These are phyloP conservation scores for Prunus salicina DNA, from an alignment of 306 rosid species.

Conservation along the genomic window DNA sequence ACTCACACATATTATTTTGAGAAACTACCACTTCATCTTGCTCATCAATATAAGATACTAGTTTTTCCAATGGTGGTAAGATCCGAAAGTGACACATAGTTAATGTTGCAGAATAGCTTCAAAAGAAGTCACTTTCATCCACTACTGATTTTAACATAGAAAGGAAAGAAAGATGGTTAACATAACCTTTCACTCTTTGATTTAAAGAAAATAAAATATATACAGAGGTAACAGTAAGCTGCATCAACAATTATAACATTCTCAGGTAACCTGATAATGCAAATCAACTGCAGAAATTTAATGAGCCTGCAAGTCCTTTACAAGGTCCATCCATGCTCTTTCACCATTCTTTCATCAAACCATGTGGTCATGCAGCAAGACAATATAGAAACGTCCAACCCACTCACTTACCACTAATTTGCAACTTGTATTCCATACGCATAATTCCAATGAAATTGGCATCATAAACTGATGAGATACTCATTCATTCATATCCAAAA, in stretches of 20 bases:
- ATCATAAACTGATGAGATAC: neutral
- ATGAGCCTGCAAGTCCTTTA: neutral
- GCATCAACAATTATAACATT: neutral
- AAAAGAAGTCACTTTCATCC: neutral
- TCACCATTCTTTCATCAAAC: neutral
- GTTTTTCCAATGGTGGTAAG: neutral
- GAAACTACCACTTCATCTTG: neutral
- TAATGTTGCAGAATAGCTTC: conserved; percentile 1
- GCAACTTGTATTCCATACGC: neutral
- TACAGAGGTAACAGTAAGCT: neutral
- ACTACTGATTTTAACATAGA: neutral
- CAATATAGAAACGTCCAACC: neutral
- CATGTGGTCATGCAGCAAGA: neutral
- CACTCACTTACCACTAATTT: neutral
- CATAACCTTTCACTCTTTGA: neutral
- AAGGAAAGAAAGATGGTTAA: neutral
- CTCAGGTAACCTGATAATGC: neutral
- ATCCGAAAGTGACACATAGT: neutral
- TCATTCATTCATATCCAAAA: neutral
- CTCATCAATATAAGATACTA: neutral
- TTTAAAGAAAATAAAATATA: neutral
- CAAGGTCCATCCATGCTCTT: neutral
- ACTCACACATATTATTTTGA: neutral
- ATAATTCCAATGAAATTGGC: neutral
- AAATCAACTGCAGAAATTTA: neutral